A percentile compares a stretch with the other conserved stretches of the same genome.
Evolutionary conservation across 192 early-diverging fungal species (phyloP).

Genomic region (Coemansia sp.): DNA sequence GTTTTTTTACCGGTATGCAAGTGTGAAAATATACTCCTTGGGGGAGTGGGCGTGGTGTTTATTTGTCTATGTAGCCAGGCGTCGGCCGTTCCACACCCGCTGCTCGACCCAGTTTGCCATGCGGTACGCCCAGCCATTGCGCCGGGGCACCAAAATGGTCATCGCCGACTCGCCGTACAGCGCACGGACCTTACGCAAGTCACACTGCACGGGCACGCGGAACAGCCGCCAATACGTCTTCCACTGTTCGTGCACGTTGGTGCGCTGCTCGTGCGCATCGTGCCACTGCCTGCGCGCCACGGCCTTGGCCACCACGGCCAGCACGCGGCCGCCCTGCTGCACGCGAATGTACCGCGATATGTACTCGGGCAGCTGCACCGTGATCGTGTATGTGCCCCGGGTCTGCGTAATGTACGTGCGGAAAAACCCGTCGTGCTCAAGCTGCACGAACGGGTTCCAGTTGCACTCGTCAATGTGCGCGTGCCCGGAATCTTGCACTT

Average conservation of each 20-base stretch:
- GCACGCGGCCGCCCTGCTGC: slow-evolving; percentile 10
- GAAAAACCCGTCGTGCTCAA: slow-evolving; percentile 22
- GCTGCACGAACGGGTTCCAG: slow-evolving; percentile 26
- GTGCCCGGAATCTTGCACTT: slow-evolving; percentile 1
- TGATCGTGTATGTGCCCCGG: slow-evolving; percentile 10
- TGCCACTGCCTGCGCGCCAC: slow-evolving; percentile 31
- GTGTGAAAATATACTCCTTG: neutral
- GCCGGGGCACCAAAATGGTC: slow-evolving; percentile 15
- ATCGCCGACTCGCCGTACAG: slow-evolving; percentile 21
- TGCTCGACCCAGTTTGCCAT: slow-evolving; percentile 14
- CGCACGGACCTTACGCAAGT: slow-evolving; percentile 6
- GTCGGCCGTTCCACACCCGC: slow-evolving; percentile 4
- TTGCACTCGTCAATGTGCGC: slow-evolving; percentile 23
- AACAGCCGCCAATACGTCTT: slow-evolving; percentile 34
- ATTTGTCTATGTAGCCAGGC: neutral
- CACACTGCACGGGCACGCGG: slow-evolving; percentile 18
- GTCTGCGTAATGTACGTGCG: slow-evolving; percentile 20
- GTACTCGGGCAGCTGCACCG: slow-evolving; percentile 15
- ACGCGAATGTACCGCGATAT: slow-evolving; percentile 37
- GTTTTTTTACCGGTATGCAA: no score
- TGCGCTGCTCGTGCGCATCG: neutral
- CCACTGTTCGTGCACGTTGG: slow-evolving; percentile 38
- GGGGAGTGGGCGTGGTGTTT: neutral
- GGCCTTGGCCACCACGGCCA: slow-evolving; percentile 38
- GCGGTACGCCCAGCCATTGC: neutral